Evolutionary conservation across 305 asterid genomes (phyloP).

Genomic region (Fraxinus albicans): DNA sequence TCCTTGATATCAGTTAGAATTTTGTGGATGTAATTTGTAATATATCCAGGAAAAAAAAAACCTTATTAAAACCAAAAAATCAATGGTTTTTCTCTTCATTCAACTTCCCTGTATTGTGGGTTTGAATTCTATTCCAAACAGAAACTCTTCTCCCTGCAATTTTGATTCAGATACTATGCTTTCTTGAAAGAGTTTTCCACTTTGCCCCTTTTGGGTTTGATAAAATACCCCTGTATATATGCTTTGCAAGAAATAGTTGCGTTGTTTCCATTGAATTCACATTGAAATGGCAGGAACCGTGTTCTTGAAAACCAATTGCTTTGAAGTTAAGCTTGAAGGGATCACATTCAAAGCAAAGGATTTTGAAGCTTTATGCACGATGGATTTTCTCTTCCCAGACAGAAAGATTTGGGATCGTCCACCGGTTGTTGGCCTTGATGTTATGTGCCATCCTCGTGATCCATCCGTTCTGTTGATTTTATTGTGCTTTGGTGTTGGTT

Average conservation of each 20-base stretch:
- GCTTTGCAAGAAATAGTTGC: not conserved
- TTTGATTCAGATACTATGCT: not conserved
- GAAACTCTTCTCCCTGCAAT: slow-evolving; percentile 8
- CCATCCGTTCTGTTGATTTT: slow-evolving; percentile 52
- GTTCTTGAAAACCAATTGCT: slow-evolving; percentile 65
- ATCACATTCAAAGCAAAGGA: slow-evolving; percentile 74
- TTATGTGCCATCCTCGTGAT: slow-evolving; percentile 85
- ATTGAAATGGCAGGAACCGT: slow-evolving; percentile 76
- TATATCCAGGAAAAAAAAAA: not conserved
- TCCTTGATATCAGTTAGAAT: not conserved
- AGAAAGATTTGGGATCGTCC: slow-evolving; percentile 61
- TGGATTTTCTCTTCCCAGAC: slow-evolving; percentile 74
- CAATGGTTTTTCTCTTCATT: not conserved
- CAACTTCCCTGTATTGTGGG: not conserved
- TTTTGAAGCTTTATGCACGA: slow-evolving; percentile 62
- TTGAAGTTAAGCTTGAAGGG: slow-evolving; percentile 88
- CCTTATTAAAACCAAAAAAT: not conserved
- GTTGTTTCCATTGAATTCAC: not conserved
- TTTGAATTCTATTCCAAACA: slow-evolving; percentile 6
- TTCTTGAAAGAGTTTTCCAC: not conserved
- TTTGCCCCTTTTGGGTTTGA: slow-evolving; percentile 21
- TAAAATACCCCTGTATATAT: not conserved
- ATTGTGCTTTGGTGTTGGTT: slow-evolving; percentile 70
- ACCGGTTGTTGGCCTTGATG: slow-evolving; percentile 81
- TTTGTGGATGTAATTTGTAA: slow-evolving; percentile 12